phyloP scores from a whole-genome alignment of 805 yeast genomes.

The Ogataea chonburiensis region DNA sequence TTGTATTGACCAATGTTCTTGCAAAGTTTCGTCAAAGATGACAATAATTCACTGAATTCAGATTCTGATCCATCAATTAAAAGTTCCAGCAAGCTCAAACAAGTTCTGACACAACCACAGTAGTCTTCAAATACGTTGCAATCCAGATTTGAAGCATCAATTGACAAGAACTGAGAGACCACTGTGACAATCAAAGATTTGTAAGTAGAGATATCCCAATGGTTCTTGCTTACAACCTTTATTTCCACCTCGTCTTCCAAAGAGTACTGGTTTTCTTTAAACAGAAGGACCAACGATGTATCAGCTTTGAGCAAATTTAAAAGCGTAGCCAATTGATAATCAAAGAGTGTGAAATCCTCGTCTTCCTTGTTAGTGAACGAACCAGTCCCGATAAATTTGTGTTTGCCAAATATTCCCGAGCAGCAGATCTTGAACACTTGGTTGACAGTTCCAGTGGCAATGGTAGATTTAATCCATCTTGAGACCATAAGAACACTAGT shows the following conservation, averaged over 20 bases:
- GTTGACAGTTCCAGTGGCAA: conserved; percentile 55
- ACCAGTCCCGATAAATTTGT: conserved; percentile 28
- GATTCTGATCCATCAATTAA: conserved; percentile 59
- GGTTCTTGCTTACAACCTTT: conserved; percentile 40
- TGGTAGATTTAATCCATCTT: conserved; percentile 47
- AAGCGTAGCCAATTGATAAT: conserved; percentile 59
- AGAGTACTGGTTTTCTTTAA: conserved; percentile 59
- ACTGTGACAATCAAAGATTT: conserved; percentile 52
- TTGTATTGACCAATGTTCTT: conserved; percentile 10
- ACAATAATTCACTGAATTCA: conserved; percentile 40
- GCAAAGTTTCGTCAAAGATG: conserved; percentile 19
- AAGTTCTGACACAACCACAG: conserved; percentile 39
- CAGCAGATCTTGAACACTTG: conserved; percentile 58
- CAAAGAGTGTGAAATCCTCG: conserved; percentile 63
- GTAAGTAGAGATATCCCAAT: conserved; percentile 59
- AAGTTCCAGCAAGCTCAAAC: conserved; percentile 44
- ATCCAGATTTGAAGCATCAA: conserved; percentile 22
- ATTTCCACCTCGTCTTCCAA: conserved; percentile 46
- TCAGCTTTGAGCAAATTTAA: conserved; percentile 51
- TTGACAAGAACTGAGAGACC: conserved; percentile 45
- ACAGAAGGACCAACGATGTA: conserved; percentile 42
- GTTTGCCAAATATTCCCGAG: conserved; percentile 50
- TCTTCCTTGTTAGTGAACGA: conserved; percentile 32
- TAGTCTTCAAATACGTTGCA: conserved; percentile 28
- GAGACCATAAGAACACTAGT: conserved; percentile 43